Percentiles rank a stretch among this genome's conserved stretches.
Conservation (phyloP, 2,329 filamentous ascomycete genomes). For the Colletotrichum theobromicola region DNA sequence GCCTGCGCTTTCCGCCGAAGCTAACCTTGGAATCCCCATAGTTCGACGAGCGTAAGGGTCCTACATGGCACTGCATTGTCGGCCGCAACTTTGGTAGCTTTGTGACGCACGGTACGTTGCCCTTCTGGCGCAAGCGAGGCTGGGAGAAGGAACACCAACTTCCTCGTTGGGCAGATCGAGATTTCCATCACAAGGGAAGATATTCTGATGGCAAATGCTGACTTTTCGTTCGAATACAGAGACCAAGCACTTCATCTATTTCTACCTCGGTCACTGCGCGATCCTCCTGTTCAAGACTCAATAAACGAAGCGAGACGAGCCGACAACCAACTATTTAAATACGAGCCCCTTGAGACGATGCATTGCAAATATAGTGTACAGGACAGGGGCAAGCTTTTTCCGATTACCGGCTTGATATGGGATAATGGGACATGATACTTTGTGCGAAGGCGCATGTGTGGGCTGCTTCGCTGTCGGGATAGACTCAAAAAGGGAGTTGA, state of each 20-base stretch:
- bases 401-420: neutral
- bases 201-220: neutral
- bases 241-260: slow-evolving; percentile 99
- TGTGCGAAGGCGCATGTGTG: slow-evolving; percentile 4
- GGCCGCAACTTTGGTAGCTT: slow-evolving; percentile 99
- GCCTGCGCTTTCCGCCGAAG: neutral
- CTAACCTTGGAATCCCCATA: slow-evolving; percentile 40
- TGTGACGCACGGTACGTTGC: slow-evolving; percentile 89
- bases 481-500: neutral
- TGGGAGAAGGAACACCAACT: neutral
- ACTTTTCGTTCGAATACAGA: slow-evolving; percentile 59
- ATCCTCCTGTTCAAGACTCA: slow-evolving; percentile 99
- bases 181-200: neutral
- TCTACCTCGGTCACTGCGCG: slow-evolving; percentile 98
- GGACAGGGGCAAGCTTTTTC: neutral
- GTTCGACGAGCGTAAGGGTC: slow-evolving; percentile 97
- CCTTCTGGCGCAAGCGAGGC: neutral
- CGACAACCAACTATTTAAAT: neutral
- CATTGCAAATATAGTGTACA: slow-evolving; percentile 5
- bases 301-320: slow-evolving; percentile 49
- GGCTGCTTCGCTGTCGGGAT: neutral
- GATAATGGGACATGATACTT: slow-evolving; percentile 14
- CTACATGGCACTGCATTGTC: slow-evolving; percentile 99
- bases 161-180: neutral
- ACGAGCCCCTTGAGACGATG: neutral